Conservation (phyloP, 345 rosid species). For the Boechera stricta region DNA sequence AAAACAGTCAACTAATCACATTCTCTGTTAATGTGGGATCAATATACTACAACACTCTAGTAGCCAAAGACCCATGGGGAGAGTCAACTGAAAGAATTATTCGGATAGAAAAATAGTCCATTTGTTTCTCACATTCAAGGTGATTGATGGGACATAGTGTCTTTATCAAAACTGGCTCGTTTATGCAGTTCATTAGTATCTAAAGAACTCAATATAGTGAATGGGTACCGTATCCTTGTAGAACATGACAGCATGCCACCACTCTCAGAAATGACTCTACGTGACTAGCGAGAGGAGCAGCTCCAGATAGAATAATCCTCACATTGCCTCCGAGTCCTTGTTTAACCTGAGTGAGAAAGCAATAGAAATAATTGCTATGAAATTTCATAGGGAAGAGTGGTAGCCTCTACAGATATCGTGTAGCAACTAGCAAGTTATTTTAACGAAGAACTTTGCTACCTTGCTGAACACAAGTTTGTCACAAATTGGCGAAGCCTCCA, state of each 20-base stretch:
- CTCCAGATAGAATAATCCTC: conserved; percentile 82
- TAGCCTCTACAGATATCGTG: not conserved
- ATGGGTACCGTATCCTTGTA: conserved; percentile 87
- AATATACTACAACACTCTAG: conserved; percentile 20
- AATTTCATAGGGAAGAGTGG: not conserved
- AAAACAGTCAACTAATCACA: conserved; percentile 20
- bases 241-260: conserved; percentile 86
- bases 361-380: conserved; percentile 17
- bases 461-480: conserved; percentile 90
- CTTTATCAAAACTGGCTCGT: not conserved
- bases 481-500: conserved; percentile 78
- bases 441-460: conserved; percentile 48
- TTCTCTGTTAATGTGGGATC: conserved; percentile 18
- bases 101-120: not conserved
- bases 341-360: conserved; percentile 63
- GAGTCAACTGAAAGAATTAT: not conserved
- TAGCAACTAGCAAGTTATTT: not conserved
- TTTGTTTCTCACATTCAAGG: not conserved
- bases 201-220: conserved; percentile 12
- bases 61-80: not conserved
- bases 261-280: conserved; percentile 82
- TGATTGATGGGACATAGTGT: not conserved
- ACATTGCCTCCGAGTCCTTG: conserved; percentile 88
- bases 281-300: conserved; percentile 85
- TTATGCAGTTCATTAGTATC: conserved; percentile 14